phyloP scores from a whole-genome alignment of 257 asterid species.

The Oldenlandia corymbosa region DNA sequence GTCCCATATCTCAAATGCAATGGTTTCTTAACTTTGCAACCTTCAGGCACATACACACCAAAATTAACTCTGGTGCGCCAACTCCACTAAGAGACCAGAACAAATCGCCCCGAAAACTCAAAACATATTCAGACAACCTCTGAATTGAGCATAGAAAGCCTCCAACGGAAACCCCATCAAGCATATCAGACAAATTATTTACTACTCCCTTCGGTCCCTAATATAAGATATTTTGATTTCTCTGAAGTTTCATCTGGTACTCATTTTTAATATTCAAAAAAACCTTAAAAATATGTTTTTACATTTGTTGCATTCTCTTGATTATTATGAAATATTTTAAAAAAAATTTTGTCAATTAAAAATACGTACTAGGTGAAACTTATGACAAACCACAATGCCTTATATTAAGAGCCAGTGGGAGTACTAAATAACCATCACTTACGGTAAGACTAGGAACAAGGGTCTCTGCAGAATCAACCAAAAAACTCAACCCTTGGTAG shows the following conservation, averaged over 20 bases:
- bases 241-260: too few relatives aligned
- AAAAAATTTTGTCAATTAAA: too few relatives aligned
- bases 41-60: slow-evolving; percentile 81
- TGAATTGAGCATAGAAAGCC: slow-evolving; percentile 42
- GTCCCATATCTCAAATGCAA: slow-evolving; percentile 67
- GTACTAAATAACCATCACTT: slow-evolving; percentile 65
- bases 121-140: slow-evolving; percentile 46
- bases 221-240: too few relatives aligned
- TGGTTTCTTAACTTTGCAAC: slow-evolving; percentile 65
- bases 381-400: too few relatives aligned
- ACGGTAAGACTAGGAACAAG: slow-evolving; percentile 45
- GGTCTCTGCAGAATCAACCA: slow-evolving; percentile 34
- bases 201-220: too few relatives aligned
- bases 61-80: slow-evolving; percentile 72
- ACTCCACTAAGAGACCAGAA: slow-evolving; percentile 89
- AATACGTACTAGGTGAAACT: too few relatives aligned
- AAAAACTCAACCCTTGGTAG: slow-evolving; percentile 20
- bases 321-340: too few relatives aligned
- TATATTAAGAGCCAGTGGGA: slow-evolving; percentile 40
- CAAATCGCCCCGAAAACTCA: slow-evolving; percentile 65
- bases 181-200: slow-evolving; percentile 43
- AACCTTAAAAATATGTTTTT: too few relatives aligned
- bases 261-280: too few relatives aligned
- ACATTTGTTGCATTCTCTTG: too few relatives aligned
- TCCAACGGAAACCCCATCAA: slow-evolving; percentile 72